Conservation (phyloP, 345 rosid genomes). For the Alliaria petiolata region DNA sequence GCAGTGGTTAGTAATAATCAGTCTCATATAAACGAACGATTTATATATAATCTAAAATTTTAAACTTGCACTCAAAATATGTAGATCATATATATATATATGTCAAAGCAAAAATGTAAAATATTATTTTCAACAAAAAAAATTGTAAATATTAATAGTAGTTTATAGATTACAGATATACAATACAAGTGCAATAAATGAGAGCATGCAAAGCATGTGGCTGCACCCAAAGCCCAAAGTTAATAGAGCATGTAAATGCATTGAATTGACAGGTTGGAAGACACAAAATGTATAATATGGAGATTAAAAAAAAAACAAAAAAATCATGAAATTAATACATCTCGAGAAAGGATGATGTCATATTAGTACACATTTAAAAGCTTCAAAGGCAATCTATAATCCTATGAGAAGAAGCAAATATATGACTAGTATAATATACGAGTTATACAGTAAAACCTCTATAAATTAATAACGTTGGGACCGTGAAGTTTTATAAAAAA, state of each 20-base stretch:
- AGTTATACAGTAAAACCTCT: too few relatives aligned
- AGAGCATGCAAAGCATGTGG: slow-evolving; percentile 33
- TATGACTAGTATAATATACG: too few relatives aligned
- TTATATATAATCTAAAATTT: background rate
- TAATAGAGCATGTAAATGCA: slow-evolving; percentile 20
- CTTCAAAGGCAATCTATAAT: background rate
- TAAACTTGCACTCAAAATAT: background rate
- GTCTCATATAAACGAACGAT: background rate
- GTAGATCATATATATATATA: background rate
- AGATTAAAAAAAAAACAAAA: background rate
- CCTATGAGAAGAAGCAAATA: background rate
- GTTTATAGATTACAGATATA: background rate
- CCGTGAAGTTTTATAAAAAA: too few relatives aligned
- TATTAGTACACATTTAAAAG: background rate
- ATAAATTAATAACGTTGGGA: too few relatives aligned
- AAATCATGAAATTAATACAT: background rate
- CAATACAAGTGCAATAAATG: slow-evolving; percentile 24
- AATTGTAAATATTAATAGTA: background rate
- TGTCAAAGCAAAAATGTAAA: too few relatives aligned
- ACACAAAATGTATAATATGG: background rate
- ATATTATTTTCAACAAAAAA: too few relatives aligned
- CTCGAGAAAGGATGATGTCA: background rate
- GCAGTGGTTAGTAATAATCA: background rate
- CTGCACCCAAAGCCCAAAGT: slow-evolving; percentile 16
- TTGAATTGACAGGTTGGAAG: slow-evolving; percentile 19